Evolutionary conservation across 352 stramenopile genomes (phyloP), one percentile per base, ranked within the genome.

Genomic region (Thalassiosira delicatula): DNA sequence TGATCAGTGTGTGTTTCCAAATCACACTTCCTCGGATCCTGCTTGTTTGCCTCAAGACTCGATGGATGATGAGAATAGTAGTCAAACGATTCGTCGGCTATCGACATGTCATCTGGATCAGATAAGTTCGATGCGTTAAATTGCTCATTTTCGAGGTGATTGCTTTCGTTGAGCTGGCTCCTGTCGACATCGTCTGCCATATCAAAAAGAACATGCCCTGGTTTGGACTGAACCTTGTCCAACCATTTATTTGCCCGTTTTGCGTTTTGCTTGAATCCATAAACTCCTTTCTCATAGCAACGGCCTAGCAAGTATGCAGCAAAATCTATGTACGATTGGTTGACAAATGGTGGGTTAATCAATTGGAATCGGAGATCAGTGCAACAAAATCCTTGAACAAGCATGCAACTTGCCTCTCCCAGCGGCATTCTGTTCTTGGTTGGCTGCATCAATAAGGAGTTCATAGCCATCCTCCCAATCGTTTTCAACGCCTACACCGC

Each of bases 381-480:
- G 14, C n/a, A n/a, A n/a, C n/a, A n/a, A n/a, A n/a, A n/a, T n/a
- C n/a, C n/a, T n/a, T n/a, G n/a, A n/a, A n/a, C n/a, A n/a, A n/a
- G n/a, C n/a, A n/a, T n/a, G n/a, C n/a, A n/a, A 44, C 29, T 72
- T 53, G 11, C 44, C 30, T 70, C 53, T 68, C 14, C 7, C 46
- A 49, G 25, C 27, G 56, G 0, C 0, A 68, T 66, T n/a, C 21
- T 19, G 23, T 30, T 40, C 46, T 70, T 84, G 17, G 54, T 23
- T 70, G 3, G 76, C 69, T 57, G 54, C 33, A 59, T 84, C 76
- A 46, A 70, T 42, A 30, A 84, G 51, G 14, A 70, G 19, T 25
- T 79, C 69, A 62, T 76, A 70, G 25, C 76, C 76, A 19, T 79
- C 76, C 29, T 75, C 59, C 32, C 23, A 76, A 66, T 84, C 54